phyloP scores from a whole-genome alignment of 2,329 filamentous ascomycete genomes.

The Aspergillus brasiliensis region DNA sequence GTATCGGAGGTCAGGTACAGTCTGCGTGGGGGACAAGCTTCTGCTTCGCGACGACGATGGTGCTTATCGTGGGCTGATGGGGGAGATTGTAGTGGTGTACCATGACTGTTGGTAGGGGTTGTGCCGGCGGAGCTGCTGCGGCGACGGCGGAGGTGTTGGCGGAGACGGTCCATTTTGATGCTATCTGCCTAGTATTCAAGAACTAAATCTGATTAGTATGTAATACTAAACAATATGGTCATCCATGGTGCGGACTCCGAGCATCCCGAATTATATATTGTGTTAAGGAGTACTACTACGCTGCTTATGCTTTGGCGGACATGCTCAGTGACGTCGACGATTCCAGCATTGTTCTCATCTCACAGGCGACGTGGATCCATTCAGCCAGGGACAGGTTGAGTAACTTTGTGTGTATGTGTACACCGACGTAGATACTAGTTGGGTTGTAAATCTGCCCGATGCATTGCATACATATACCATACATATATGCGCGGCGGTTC shows the following conservation, averaged over 20 bases:
- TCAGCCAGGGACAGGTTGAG: conserved; percentile 1
- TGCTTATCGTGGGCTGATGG: conserved; percentile 9
- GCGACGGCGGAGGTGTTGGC: conserved; percentile 18
- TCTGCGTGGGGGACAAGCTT: conserved; percentile 17
- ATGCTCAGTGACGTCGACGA: conserved; percentile 26
- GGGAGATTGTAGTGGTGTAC: conserved; percentile 7
- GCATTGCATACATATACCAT: background rate
- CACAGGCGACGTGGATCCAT: conserved; percentile 6
- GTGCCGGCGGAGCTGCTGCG: conserved; percentile 16
- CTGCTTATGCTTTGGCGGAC: background rate
- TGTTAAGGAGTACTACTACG: no score
- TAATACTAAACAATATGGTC: background rate
- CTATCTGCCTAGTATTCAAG: background rate
- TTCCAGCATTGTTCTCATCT: conserved; percentile 8
- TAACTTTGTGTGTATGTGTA: no score
- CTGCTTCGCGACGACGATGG: conserved; percentile 13
- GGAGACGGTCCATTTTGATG: conserved; percentile 17
- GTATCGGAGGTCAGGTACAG: conserved; percentile 36
- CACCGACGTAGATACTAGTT: background rate
- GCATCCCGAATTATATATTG: background rate
- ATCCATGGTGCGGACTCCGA: background rate
- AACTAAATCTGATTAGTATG: background rate
- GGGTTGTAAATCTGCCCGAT: background rate
- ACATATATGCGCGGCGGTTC: background rate
- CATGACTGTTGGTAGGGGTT: no score